These are phyloP conservation scores for Entomortierella beljakovae DNA, from an alignment of 192 early-diverging fungal species.

Conservation along the genomic window DNA sequence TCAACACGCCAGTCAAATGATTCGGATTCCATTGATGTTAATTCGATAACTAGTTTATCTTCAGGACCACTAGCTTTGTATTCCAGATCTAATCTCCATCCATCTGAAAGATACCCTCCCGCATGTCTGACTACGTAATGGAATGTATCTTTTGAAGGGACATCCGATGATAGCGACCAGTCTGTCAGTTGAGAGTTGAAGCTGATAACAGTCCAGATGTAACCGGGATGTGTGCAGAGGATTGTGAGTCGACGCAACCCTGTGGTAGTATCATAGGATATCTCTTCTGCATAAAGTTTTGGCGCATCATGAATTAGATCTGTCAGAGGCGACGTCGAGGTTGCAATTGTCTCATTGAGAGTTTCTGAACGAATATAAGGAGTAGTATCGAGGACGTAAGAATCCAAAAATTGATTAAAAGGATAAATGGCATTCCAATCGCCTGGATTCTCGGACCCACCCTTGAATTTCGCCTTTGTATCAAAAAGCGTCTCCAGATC, in stretches of 20 bases:
- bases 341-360: conserved; percentile 24
- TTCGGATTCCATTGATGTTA: conserved; percentile 30
- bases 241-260: conserved; percentile 60
- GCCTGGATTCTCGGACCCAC: conserved; percentile 43
- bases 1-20: conserved; percentile 26
- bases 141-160: conserved; percentile 30
- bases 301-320: conserved; percentile 41
- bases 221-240: conserved; percentile 52
- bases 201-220: conserved; percentile 69
- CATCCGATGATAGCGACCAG: conserved; percentile 63
- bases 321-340: conserved; percentile 17
- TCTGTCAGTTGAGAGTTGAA: conserved; percentile 66
- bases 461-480: conserved; percentile 33
- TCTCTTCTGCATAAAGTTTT: conserved; percentile 51
- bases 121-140: conserved; percentile 61
- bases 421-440: conserved; percentile 73
- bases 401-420: conserved; percentile 66
- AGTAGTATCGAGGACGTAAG: conserved; percentile 58
- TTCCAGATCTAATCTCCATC: conserved; percentile 44
- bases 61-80: conserved; percentile 8
- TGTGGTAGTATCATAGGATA: conserved; percentile 57
- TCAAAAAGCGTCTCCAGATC: conserved; percentile 56
- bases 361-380: conserved; percentile 55
- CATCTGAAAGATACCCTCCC: conserved; percentile 22
- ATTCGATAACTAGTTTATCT: conserved; percentile 21